These are phyloP conservation scores for Angomonas ambiguus DNA, from an alignment of 208 protist species.

Conservation along the genomic window DNA sequence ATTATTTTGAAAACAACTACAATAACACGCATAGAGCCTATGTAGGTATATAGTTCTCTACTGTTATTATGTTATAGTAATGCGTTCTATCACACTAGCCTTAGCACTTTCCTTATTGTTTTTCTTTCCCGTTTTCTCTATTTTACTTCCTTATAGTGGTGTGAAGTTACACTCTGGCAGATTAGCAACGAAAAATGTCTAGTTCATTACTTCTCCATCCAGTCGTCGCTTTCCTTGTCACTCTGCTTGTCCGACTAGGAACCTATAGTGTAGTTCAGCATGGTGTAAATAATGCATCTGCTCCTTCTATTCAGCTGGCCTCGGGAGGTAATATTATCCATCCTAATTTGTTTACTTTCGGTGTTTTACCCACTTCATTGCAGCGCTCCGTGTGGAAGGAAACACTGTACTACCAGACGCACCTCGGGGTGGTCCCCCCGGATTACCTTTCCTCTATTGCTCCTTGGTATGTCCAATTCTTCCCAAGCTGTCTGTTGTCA, in stretches of 20 bases:
- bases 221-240: not conserved
- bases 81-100: too few relatives aligned
- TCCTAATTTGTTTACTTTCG: constrained; percentile 16
- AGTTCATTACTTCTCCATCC: too few relatives aligned
- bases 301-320: not conserved
- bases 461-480: constrained; percentile 62
- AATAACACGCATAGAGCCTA: too few relatives aligned
- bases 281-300: not conserved
- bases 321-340: not conserved
- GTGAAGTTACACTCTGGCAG: too few relatives aligned
- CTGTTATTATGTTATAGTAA: too few relatives aligned
- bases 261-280: not conserved
- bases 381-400: constrained; percentile 63
- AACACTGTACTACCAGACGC: constrained; percentile 50
- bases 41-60: too few relatives aligned
- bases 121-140: constrained; percentile 16
- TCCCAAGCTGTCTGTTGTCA: constrained; percentile 31
- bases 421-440: constrained; percentile 25
- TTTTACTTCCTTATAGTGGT: constrained; percentile 4
- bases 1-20: too few relatives aligned
- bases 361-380: constrained; percentile 27
- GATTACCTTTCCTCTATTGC: constrained; percentile 35
- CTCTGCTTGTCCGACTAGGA: not conserved
- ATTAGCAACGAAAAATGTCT: too few relatives aligned
- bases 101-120: constrained; percentile 13